Base-by-base conservation (phyloP, 2,329 filamentous ascomycete genomes). In the Apiospora saccharicola region DNA sequence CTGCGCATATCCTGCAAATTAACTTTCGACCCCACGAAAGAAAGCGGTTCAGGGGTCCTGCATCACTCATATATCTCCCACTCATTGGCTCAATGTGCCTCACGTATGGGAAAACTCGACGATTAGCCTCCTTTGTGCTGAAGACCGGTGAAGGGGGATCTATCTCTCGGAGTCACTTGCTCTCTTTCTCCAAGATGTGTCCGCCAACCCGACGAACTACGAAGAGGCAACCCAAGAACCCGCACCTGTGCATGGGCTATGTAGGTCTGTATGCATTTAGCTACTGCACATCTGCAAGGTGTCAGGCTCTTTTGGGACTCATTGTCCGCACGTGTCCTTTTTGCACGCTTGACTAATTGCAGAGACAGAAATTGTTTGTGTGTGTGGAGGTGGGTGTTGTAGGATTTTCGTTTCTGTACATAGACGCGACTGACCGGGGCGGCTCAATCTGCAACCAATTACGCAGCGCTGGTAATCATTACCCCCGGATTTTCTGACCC, bases 21-120 rank as follows among this genome's bases (percentile, higher is more conserved):
- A 68, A 68, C 67, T 47, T 68, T 68, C 26, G 67, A 68, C 67
- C 67, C 67, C 67, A 68, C 67, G 67, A 68, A 67, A 41, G 41
- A 44, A 47, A 37, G 30, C 57, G 34, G 57, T 41, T 34, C 57
- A 64, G 57, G 57, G 57, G 57, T 64, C 57, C 57, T 64, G 57
- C 34, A 64, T 41, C 57, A n/a, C 10, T 22, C 57, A 41, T 22
- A 41, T 10, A 22, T 34, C 34, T 64, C 57, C 57, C 34, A 64
- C 34, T 64, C 57, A 64, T 64, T 64, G 57, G 57, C 34, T 7
- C 57, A 64, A 64, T 41, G 57, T 64, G 57, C 57, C 57, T 64
- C 57, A 64, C 57, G 34, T 64, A 64, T 64, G 34, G 57, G 30
- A 64, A 64, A n/a, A 41, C 57, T 64, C 30, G 53, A 64, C 22